Conservation (phyloP, 495 filamentous ascomycete species). For the Aspergillus carlsbadensis region DNA sequence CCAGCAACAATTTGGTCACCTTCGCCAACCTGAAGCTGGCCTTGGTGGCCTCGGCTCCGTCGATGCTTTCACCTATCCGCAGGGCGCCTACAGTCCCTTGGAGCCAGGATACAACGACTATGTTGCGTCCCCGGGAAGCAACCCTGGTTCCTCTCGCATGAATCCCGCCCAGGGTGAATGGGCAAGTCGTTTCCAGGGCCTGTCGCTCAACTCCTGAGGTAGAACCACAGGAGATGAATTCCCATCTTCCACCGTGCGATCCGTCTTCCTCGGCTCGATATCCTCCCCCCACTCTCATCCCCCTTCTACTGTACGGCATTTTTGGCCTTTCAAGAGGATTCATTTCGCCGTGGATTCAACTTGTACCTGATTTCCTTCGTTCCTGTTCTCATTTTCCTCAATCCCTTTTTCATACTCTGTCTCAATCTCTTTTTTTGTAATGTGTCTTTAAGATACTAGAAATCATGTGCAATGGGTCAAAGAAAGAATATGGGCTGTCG, state of each 20-base stretch:
- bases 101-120: conserved; percentile 41
- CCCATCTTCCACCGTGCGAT: background rate
- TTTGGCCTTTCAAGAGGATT: background rate
- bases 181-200: conserved; percentile 46
- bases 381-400: background rate
- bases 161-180: conserved; percentile 44
- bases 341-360: conserved; percentile 1
- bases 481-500: conserved; percentile 29
- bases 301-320: conserved; percentile 1
- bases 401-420: conserved; percentile 1
- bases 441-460: conserved; percentile 26
- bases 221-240: background rate
- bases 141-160: conserved; percentile 31
- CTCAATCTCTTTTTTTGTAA: conserved; percentile 11
- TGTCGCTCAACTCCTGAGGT: conserved; percentile 50
- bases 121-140: conserved; percentile 18
- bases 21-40: conserved; percentile 30
- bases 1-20: conserved; percentile 32
- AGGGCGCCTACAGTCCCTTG: conserved; percentile 30
- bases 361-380: conserved; percentile 7
- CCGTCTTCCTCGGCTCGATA: conserved; percentile 9
- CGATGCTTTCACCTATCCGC: conserved; percentile 39
- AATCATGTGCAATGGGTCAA: conserved; percentile 27
- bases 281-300: too few relatives aligned
- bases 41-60: conserved; percentile 24